phyloP scores from a whole-genome alignment of 768 basidiomycete genomes.

The Phaffia australis region DNA sequence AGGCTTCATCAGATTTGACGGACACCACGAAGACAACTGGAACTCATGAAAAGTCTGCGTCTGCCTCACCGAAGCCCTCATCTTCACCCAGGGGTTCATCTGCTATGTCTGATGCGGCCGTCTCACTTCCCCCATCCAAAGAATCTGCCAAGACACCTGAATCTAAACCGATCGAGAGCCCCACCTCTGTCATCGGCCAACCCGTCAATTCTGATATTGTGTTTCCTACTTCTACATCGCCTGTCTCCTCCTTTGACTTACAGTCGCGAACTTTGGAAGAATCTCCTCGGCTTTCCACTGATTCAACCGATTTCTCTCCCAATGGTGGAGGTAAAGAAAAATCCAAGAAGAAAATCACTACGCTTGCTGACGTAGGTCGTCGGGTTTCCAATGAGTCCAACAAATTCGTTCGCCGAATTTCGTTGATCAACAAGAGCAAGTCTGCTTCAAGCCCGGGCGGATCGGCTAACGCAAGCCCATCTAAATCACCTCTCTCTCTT shows the following conservation, averaged over 20 bases:
- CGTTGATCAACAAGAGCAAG: slow-evolving; percentile 12
- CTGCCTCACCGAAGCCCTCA: neutral
- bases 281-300: neutral
- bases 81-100: neutral
- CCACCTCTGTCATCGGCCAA: no score
- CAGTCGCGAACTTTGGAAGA: no score
- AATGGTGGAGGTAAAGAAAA: slow-evolving; percentile 12
- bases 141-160: no score
- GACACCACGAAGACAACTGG: neutral
- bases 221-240: no score
- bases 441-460: neutral
- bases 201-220: no score
- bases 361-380: slow-evolving; percentile 17
- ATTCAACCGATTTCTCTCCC: slow-evolving; percentile 6
- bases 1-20: neutral
- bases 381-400: slow-evolving; percentile 14
- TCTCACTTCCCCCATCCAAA: neutral
- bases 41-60: neutral
- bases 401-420: slow-evolving; percentile 10
- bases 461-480: no score
- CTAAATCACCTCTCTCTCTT: no score
- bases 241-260: no score
- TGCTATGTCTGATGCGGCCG: neutral
- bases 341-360: slow-evolving; percentile 3
- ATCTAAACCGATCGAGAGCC: no score